These are phyloP conservation scores for Arthrobotrys conoides DNA, from an alignment of 2,329 filamentous ascomycete species.

Conservation along the genomic window DNA sequence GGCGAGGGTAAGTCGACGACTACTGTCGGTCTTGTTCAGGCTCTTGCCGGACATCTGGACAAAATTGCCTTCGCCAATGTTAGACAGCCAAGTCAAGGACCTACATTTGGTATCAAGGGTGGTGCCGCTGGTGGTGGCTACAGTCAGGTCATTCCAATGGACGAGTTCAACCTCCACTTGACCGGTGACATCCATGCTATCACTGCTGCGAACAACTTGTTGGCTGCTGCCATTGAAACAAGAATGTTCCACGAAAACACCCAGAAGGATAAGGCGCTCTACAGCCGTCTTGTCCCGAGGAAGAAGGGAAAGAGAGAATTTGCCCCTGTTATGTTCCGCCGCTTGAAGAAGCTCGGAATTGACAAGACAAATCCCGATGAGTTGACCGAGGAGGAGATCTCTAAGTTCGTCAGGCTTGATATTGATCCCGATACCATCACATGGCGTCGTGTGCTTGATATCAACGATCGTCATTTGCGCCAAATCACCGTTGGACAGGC, in stretches of 20 bases:
- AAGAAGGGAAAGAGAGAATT: constrained; percentile 94
- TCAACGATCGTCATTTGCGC: constrained; percentile 94
- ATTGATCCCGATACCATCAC: constrained; percentile 98
- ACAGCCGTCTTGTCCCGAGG: constrained; percentile 85
- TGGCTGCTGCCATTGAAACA: constrained; percentile 93
- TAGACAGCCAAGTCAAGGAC: constrained; percentile 94
- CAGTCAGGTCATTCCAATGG: constrained; percentile 99
- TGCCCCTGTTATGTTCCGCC: constrained; percentile 89
- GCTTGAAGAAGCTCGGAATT: constrained; percentile 95
- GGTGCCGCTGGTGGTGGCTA: constrained; percentile 97
- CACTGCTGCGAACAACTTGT: constrained; percentile 94
- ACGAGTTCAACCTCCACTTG: constrained; percentile 98
- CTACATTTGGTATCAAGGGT: constrained; percentile 99
- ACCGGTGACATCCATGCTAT: constrained; percentile 99
- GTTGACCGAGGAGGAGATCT: constrained; percentile 89
- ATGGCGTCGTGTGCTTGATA: constrained; percentile 94
- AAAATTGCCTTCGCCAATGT: constrained; percentile 96
- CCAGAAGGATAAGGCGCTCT: constrained; percentile 90
- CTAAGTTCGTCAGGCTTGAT: constrained; percentile 89
- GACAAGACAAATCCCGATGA: constrained; percentile 94
- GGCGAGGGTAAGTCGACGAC: constrained; percentile 99
- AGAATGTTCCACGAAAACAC: constrained; percentile 98
- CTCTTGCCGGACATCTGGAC: constrained; percentile 87
- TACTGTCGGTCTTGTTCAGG: constrained; percentile 94
- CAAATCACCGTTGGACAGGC: constrained; percentile 90